Evolutionary conservation across 2,329 filamentous ascomycete species (phyloP).

Genomic region (Falciphora oryzae): DNA sequence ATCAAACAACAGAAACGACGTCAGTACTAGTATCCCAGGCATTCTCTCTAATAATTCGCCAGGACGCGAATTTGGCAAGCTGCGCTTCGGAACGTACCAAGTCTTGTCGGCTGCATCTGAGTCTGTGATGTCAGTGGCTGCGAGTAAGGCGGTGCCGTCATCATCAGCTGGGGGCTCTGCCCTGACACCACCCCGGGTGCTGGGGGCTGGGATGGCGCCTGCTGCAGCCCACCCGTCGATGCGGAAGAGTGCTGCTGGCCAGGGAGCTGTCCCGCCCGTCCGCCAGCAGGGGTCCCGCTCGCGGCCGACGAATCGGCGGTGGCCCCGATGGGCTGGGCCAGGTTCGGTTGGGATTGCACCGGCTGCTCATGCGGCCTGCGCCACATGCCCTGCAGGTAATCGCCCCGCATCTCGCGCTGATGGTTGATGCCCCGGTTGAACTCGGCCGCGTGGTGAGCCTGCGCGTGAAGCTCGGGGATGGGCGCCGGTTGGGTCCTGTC

Average conservation of each 20-base stretch:
- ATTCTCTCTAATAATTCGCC: neutral
- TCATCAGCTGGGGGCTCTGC: conserved; percentile 62
- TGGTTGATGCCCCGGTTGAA: conserved; percentile 81
- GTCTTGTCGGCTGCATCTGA: conserved; percentile 64
- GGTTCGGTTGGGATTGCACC: conserved; percentile 31
- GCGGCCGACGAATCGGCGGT: neutral
- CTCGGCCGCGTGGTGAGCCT: conserved; percentile 83
- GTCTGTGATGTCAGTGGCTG: conserved; percentile 67
- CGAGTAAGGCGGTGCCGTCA: conserved; percentile 60
- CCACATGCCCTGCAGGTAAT: conserved; percentile 80
- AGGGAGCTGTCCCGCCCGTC: neutral
- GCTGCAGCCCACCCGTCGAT: neutral
- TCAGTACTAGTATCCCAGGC: neutral
- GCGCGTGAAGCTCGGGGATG: conserved; percentile 72
- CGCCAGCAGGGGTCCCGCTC: neutral
- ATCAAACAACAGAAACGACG: neutral
- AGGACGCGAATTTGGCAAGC: neutral
- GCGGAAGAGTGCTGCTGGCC: neutral
- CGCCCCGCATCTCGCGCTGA: conserved; percentile 70
- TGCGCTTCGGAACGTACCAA: conserved; percentile 37
- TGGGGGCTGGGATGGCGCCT: neutral
- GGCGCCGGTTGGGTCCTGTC: conserved; percentile 75
- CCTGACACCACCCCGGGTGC: conserved; percentile 44
- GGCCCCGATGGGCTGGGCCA: conserved; percentile 40
- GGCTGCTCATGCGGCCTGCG: conserved; percentile 76